Base-by-base conservation (phyloP, 2,329 filamentous ascomycete species). In the Triangularia verruculosa region DNA sequence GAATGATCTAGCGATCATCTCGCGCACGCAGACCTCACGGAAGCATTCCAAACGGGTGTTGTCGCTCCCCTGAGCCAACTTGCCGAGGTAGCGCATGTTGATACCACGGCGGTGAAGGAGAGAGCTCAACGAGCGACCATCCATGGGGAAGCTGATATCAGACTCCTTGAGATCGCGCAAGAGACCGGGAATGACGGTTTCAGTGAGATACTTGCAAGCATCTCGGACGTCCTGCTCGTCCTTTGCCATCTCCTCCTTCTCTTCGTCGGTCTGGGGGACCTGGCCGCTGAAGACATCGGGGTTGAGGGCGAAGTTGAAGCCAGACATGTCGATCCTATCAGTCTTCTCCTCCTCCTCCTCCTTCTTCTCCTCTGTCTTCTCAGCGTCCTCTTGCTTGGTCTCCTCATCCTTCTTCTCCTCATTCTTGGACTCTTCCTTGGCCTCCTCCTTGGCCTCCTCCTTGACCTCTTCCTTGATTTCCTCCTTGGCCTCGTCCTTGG, bases 81-180 rank as follows among this genome's bases (percentile, higher is more conserved):
- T 90, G 69, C 95, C 95, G n/a, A 98, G 84, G 76, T 99, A 99
- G 72, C 96, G 87, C 67, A 98, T 85, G 79, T 99, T 99, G 80
- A 99, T 93, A 78, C 95, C 95, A 51, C 94, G 91, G 83, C 97
- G 97, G 82, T 99, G 95, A 73, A 99, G 83, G 59, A 97, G 85
- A 68, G 89, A 88, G 71, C 90, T 92, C 64, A 99, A 82, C 20
- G 94, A 97, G 72, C 91, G 86, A n/a, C 95, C 95, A 72, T 99
- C 96, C 92, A 98, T 97, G 12, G 95, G 95, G 81, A 98, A 98
- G 72, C 94, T 95, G 69, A 97, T 89, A 70, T 99, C 94, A 6
- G 92, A 93, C 69, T 96, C 92, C 73, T 90, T 89, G 64, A 99
- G 85, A 72, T 99, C 94, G 66, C 89, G 88, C 63, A 98, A 79